Evolutionary conservation across 257 asterid species (phyloP).

Genomic region (Mentha longifolia): DNA sequence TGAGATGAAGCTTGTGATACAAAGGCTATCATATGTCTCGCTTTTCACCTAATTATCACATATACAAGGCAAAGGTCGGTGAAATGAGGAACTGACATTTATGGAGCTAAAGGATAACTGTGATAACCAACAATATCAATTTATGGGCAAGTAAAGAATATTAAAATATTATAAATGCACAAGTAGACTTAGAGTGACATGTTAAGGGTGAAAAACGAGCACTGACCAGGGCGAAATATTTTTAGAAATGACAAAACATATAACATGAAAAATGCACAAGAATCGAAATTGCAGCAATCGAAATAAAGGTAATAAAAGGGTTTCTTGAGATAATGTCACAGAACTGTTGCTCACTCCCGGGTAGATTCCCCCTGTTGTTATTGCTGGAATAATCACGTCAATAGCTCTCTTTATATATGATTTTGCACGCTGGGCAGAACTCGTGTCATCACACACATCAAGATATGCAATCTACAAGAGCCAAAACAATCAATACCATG

Average conservation of each 20-base stretch:
- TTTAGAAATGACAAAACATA: not conserved
- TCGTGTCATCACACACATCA: constrained; percentile 95
- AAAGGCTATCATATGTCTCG: not conserved
- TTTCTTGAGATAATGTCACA: constrained; percentile 41
- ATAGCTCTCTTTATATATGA: constrained; percentile 72
- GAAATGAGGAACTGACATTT: not conserved
- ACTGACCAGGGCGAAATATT: not conserved
- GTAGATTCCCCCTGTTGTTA: constrained; percentile 93
- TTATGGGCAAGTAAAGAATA: not conserved
- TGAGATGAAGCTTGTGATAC: not conserved
- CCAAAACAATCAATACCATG: constrained; percentile 20
- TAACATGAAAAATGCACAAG: not conserved
- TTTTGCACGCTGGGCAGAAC: constrained; percentile 74
- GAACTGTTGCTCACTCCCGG: constrained; percentile 99
- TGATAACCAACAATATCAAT: not conserved
- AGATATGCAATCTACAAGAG: constrained; percentile 79
- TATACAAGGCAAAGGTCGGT: not conserved
- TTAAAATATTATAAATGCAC: not conserved
- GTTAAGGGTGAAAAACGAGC: not conserved
- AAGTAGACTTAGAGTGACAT: not conserved
- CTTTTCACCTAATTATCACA: not conserved
- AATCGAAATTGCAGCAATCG: not conserved
- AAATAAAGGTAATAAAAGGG: constrained; percentile 14
- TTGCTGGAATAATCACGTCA: constrained; percentile 80
- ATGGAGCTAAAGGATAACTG: not conserved